phyloP scores from a whole-genome alignment of 192 early-diverging fungal species.

The Pecoramyces ruminantium region DNA sequence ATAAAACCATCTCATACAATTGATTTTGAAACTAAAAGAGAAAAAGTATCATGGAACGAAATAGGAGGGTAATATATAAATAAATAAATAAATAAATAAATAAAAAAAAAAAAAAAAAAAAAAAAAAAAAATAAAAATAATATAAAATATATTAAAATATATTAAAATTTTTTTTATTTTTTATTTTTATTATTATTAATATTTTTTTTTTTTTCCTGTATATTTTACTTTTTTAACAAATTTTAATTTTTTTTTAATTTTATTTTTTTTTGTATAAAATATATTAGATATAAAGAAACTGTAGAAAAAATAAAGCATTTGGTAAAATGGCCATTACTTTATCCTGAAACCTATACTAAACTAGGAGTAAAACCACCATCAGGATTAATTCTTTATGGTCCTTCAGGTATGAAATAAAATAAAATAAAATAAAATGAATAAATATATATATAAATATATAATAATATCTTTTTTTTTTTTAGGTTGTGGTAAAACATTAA shows the following conservation, averaged over 20 bases:
- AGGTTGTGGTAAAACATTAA: slow-evolving; percentile 82
- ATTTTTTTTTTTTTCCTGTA: background rate
- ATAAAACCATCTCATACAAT: slow-evolving; percentile 41
- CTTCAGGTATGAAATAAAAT: slow-evolving; percentile 36
- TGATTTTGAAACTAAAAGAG: slow-evolving; percentile 37
- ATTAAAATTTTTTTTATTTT: no score
- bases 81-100: background rate
- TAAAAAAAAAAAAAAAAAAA: no score
- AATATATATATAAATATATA: slow-evolving; percentile 1
- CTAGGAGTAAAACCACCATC: slow-evolving; percentile 58
- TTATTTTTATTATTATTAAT: no score
- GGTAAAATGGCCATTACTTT: slow-evolving; percentile 33
- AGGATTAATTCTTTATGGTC: slow-evolving; percentile 81
- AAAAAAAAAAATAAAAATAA: no score
- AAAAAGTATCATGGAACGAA: slow-evolving; percentile 29
- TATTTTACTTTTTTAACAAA: no score
- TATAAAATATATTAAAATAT: no score
- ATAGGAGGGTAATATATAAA: slow-evolving; percentile 49
- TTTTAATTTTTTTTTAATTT: no score
- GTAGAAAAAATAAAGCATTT: slow-evolving; percentile 38
- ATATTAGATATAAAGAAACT: slow-evolving; percentile 31
- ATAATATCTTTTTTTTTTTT: no score
- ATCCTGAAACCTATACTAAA: slow-evolving; percentile 24
- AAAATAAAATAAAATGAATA: background rate
- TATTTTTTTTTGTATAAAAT: no score